Evolutionary conservation across 805 yeast genomes (phyloP).

Genomic region (Yarrowia porcina): DNA sequence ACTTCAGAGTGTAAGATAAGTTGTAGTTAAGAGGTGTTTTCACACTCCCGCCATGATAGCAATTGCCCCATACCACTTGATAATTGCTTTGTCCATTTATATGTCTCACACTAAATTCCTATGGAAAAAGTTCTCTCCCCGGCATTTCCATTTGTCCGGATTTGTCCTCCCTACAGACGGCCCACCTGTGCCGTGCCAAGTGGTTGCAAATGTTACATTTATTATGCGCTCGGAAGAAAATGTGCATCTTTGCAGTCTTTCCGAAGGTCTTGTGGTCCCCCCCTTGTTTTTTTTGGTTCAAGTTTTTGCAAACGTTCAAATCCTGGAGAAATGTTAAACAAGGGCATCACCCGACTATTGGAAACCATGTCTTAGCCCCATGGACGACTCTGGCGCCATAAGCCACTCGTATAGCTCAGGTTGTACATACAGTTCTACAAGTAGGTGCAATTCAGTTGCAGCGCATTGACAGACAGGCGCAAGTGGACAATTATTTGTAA

Average conservation of each 20-base stretch:
- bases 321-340: background rate
- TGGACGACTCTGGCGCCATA: no score
- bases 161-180: background rate
- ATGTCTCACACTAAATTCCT: background rate
- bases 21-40: no score
- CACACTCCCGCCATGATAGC: no score
- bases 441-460: no score
- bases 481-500: no score
- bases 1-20: no score
- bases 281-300: background rate
- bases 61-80: constrained; percentile 1
- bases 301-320: background rate
- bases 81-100: background rate
- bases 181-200: background rate
- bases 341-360: background rate
- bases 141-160: constrained; percentile 1
- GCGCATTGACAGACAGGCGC: no score
- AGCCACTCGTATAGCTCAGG: no score
- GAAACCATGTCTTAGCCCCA: background rate
- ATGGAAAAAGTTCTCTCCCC: background rate
- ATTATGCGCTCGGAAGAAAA: background rate
- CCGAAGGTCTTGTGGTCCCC: no score
- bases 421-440: no score
- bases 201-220: background rate
- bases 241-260: background rate